These are phyloP conservation scores for Solanum tacnaense DNA, from an alignment of 257 asterid genomes.

Conservation along the genomic window DNA sequence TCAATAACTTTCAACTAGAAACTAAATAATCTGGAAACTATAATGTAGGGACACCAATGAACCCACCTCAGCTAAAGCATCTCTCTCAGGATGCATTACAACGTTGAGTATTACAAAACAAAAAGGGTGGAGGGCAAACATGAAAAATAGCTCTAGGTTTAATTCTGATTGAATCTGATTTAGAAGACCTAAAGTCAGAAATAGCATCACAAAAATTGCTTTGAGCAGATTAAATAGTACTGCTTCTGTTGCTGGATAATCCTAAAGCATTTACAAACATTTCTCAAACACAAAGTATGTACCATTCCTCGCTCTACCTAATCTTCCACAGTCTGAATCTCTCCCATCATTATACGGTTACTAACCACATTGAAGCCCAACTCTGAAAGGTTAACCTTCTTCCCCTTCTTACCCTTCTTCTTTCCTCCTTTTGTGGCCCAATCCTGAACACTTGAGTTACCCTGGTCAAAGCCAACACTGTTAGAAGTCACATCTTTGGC, in stretches of 20 bases:
- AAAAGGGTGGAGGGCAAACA: background rate
- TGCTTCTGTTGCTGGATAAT: slow-evolving; percentile 40
- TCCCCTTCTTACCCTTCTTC: slow-evolving; percentile 75
- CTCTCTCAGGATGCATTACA: slow-evolving; percentile 1
- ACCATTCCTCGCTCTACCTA: slow-evolving; percentile 28
- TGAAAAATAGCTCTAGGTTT: background rate
- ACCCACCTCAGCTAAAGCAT: background rate
- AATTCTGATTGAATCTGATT: background rate
- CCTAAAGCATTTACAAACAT: slow-evolving; percentile 32
- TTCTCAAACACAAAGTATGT: slow-evolving; percentile 31
- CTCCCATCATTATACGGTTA: slow-evolving; percentile 98
- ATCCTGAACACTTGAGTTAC: slow-evolving; percentile 19
- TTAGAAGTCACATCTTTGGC: slow-evolving; percentile 28
- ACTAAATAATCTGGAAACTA: background rate
- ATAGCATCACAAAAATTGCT: slow-evolving; percentile 42
- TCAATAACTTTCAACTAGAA: background rate
- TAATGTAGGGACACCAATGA: background rate
- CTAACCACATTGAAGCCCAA: slow-evolving; percentile 93
- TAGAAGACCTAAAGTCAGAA: slow-evolving; percentile 15
- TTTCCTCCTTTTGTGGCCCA: slow-evolving; percentile 49
- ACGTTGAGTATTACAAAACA: background rate
- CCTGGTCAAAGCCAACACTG: slow-evolving; percentile 18
- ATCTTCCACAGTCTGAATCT: slow-evolving; percentile 81
- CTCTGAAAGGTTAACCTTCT: slow-evolving; percentile 73
- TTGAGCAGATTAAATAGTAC: slow-evolving; percentile 34